Base-by-base conservation (phyloP, 1,284 basidiomycete species). In the Boletus semigastroideus region DNA sequence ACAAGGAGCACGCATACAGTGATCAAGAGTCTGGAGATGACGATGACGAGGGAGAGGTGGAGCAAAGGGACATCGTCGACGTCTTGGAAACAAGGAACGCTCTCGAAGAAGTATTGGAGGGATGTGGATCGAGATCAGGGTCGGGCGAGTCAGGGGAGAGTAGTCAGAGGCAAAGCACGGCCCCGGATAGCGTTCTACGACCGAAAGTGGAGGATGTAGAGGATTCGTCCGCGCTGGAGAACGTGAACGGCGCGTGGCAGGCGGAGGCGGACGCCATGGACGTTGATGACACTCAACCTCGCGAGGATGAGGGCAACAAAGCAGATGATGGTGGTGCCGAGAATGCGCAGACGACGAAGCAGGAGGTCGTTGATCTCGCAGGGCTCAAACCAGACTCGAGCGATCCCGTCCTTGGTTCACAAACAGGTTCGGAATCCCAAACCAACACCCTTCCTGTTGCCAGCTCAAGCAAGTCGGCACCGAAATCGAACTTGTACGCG, bases 171-270 rank as follows among this genome's bases (percentile, higher is more conserved):
- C 65, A 68, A 51, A 67, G 66, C n/a, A 34, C 56, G 28, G 63
- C 52, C 5, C 49, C 55, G 17, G 71, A 70, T 39, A 61, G 78
- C 14, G 52, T 33, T 22, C 58, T 77, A 33, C 69, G 77, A 54
- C 81, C 78, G 16, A 88, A 89, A 64, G 68, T 76, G 30, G 86
- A 88, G 63, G 84, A 87, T 30, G 57, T 81, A 33, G 85, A 88
- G 22, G 82, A 84, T 58, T 59, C 72, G 7, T 74, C 75, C n/a
- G 75, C 74, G 34, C 59, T 86, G 51, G 70, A 65, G 41, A 64
- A 72, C 40, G 62, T 60, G 34, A 59, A 54, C 37, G 58, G 63
- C 33, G 22, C 36, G 2, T 63, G 63, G 64, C 62, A 60, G 41
- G 51, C 38, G 48, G 61, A 62, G 30, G 46, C 1, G 10, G 64